Evolutionary conservation across 768 basidiomycete genomes (phyloP), one percentile per base, ranked within the genome.

Genomic region (Lenzites betulinus): DNA sequence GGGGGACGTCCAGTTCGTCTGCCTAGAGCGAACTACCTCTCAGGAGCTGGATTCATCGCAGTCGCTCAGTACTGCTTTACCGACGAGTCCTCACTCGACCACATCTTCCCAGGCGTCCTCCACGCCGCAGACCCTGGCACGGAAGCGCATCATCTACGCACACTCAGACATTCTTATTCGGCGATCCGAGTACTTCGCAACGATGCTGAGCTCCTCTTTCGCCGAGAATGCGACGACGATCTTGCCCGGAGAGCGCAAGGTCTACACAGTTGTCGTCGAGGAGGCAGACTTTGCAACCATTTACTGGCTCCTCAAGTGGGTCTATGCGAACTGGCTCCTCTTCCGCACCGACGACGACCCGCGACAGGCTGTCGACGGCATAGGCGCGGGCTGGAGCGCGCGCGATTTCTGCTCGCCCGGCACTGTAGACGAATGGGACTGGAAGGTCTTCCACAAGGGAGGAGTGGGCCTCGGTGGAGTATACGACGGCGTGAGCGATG

Each of bases 271-370:
- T 50, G 76, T 88, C n/a, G 85, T 92, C 7, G 86, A 91, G 64
- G 90, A 92, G 70, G 88, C 88, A 7, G 88, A 89, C 59, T 92
- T 87, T 62, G 81, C 85, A 58, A 91, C 89, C 0, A 80, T 91
- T 4, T 91, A 89, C 68, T 92, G 90, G 90, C 70, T 91, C 26
- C 73, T 92, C 36, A 89, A 89, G 69, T 90, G 81, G 72, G 83
- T 88, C 56, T 92, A 92, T 64, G 84, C 85, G 7, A 88, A 90
- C 69, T 89, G 87, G 84, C 75, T 90, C 1, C 74, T 83, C 20
- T 92, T 92, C 76, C 81, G 82, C 59, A 81, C 85, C 54, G 70
- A 83, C 18, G 89, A 92, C 58, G 88, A 92, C 66, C 86, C 88
- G 20, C 76, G 87, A 22, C 73, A 75, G 22, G 85, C 89, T 2